Percentiles rank a stretch among this genome's conserved stretches.
Evolutionary conservation across 2,329 filamentous ascomycete species (phyloP).

Genomic region (Exserohilum rostratum): DNA sequence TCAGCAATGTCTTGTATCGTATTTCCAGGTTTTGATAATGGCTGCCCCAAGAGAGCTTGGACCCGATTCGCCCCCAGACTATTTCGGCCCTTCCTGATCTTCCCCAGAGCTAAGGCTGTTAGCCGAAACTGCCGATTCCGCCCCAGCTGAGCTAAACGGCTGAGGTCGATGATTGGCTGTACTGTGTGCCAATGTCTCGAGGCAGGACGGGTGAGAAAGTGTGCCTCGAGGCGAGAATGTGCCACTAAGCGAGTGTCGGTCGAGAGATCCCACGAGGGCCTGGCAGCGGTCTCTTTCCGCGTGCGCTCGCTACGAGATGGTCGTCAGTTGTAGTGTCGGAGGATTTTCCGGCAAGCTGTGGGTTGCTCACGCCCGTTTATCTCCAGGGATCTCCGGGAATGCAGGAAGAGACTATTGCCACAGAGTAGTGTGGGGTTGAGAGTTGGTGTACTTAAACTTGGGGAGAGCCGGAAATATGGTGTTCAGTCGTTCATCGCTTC

Average conservation of each 20-base stretch:
- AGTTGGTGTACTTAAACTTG: slow-evolving; percentile 29
- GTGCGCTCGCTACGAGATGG: slow-evolving; percentile 22
- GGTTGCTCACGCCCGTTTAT: neutral
- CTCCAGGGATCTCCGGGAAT: neutral
- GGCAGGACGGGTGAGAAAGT: slow-evolving; percentile 4
- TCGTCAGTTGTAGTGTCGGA: slow-evolving; percentile 1
- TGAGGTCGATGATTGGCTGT: slow-evolving; percentile 20
- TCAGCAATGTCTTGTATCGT: slow-evolving; percentile 6
- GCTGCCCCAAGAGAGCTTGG: slow-evolving; percentile 21
- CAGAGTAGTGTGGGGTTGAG: slow-evolving; percentile 15
- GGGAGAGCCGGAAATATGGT: slow-evolving; percentile 13
- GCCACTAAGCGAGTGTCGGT: slow-evolving; percentile 19
- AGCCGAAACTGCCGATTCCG: slow-evolving; percentile 11
- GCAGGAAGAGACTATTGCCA: slow-evolving; percentile 13
- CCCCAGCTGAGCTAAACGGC: slow-evolving; percentile 15
- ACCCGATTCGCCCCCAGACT: slow-evolving; percentile 27
- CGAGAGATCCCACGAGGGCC: neutral
- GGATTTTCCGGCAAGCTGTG: slow-evolving; percentile 4
- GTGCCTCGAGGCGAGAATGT: slow-evolving; percentile 30
- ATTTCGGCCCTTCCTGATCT: slow-evolving; percentile 22
- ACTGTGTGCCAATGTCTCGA: neutral
- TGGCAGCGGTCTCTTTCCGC: slow-evolving; percentile 17
- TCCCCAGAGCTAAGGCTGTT: slow-evolving; percentile 28
- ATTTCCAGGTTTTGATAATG: slow-evolving; percentile 18
- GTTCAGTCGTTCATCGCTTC: slow-evolving; percentile 4